Evolutionary conservation across 1,139 yeast species (phyloP), one percentile per base, ranked within the genome.

Genomic region (Pichia sp.): DNA sequence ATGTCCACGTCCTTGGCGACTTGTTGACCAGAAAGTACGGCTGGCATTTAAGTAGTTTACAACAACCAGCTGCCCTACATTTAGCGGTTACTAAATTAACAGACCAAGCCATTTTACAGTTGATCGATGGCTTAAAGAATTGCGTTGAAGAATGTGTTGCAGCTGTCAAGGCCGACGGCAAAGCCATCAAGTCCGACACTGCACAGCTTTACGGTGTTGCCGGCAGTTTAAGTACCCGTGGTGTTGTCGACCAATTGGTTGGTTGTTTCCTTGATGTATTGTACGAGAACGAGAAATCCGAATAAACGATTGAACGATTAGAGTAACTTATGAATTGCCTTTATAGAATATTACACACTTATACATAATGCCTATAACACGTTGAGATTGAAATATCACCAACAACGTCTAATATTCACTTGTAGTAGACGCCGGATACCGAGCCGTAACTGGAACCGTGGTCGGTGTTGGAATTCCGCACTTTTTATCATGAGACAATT

Each of bases 181-280:
- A 66, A 41, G 67, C 67, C 3, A 65, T 71, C 17, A 73, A 75
- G 31, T 67, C 85, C 38, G 86, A 81, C 48, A 88, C 96, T 3
- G 93, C 96, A 19, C 96, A 94, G 1, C 64, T 93, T 45, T 93
- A 93, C 61, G 98, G 99, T 55, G 95, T 91, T 42, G 98, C 98
- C 1, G 97, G 96, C 7, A 86, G 93, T 60, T 79, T 93, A 31
- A 72, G 78, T 50, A 88, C 97, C 0, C 77, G 82, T 0, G 94
- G 96, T 1, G 82, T 93, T n/a, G 96, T 91, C 4, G 95, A 85
- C 52, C 73, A 76, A 49, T 67, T 91, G 22, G 85, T 91, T 42
- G 84, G 79, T 22, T 93, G 85, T 0, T 93, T 90, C 62, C 68
- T 91, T 42, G 96, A 93, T 64, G 75, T 88, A 14, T 63, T 93